Evolutionary conservation across 2,329 filamentous ascomycete genomes (phyloP), one percentile per base, ranked within the genome.

Genomic region (Paracoccidioides brasiliensis): DNA sequence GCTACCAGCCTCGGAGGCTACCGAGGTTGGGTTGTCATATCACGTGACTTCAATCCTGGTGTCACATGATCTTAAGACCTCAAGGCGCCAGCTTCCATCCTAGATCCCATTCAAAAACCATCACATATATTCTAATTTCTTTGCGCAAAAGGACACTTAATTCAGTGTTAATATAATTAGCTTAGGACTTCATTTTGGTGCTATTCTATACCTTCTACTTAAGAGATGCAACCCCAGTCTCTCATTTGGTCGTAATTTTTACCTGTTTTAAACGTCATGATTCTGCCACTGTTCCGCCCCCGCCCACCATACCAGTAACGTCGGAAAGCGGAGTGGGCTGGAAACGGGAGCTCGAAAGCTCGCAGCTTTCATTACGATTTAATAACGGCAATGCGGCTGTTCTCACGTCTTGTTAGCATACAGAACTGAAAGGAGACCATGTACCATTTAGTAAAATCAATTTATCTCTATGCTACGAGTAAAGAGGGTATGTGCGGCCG

Each of bases 381-480:
- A 12, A 33, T 32, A 28, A 40, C 49, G 49, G 54, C 54, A n/a
- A 55, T 55, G 46, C 22, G 38, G 28, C 52, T 44, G 46, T 8
- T 15, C 15, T n/a, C 35, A 22, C 38, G 37, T 37, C 30, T 4
- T 14, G 6, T 38, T 35, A n/a, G 32, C 14, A 45, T n/a, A 14
- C 22, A 5, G 3, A 45, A 5, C 10, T 37, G 22, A 43, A 30
- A 28, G 22, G 15, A 52, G 9, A 69, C 61, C 57, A 96, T 96
- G 91, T 97, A 96, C 76, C 91, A 97, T 75, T 83, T 98, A 64
- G 84, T 88, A 67, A 96, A 96, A 72, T 90, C 89, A 57, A 79
- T 98, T 57, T 98, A 97, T 74, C 82, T 93, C 65, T 88, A 95
- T 70, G 91, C 89, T 56, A 97, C 91, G 15, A 95, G 89, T 74